Base-by-base conservation (phyloP, 768 basidiomycete genomes). In the Pleurotus sapidus region DNA sequence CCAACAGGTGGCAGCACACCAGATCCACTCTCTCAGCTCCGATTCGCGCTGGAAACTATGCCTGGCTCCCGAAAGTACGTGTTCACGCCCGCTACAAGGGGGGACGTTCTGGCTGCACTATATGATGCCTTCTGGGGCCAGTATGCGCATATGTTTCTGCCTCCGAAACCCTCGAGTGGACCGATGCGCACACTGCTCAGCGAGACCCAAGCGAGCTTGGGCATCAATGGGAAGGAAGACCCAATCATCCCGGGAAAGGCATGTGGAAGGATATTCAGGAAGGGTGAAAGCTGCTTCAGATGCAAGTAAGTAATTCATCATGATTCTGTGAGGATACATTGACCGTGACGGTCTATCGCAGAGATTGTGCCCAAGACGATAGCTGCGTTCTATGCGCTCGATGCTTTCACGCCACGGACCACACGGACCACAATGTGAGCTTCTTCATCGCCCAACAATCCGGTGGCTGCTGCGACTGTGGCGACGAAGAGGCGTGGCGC, bases 401-500 rank as follows among this genome's bases (percentile, higher is more conserved):
- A 48, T 98, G 97, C 70, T 98, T 95, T 73, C 88, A 91, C 63
- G 83, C 89, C 1, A 89, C 91, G n/a, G 80, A 89, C 57, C 96
- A 98, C 67, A 73, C 76, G 18, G 86, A 85, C 46, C 96, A 98
- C 74, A 96, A 93, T 61, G 86, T 98, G 63, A 89, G 89, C 58
- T 95, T 98, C 75, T 93, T 92, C 71, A 89, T 96, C 62, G 88
- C 91, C 6, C 91, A 92, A 57, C 94, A 97, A 63, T 88, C 91
- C 0, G 91, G 94, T 5, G 91, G 94, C 4, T 95, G 92, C 63
- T 99, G 97, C 67, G 95, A 98, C 71, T 98, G 96, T 64, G 94
- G 94, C 14, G 95, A 98, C 65, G 77, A 81, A 20, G 90, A 96
- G 65, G 92, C 93, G 1, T 98, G 95, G 94, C 81, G 86, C 34